phyloP scores from a whole-genome alignment of 2,329 filamentous ascomycete genomes.

The Aspergillus sclerotialis region DNA sequence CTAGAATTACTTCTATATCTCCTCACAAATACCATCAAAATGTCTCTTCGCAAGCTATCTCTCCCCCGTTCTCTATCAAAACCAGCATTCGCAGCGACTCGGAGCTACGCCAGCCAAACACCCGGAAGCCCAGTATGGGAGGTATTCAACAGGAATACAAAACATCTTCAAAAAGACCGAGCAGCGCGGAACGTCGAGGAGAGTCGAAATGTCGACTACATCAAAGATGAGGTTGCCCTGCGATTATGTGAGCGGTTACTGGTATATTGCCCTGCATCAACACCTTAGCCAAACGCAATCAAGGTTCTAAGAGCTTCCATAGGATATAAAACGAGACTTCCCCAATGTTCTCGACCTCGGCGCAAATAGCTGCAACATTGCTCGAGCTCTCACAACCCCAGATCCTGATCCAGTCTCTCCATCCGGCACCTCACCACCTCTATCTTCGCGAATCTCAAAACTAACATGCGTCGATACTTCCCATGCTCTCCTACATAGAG shows the following conservation, averaged over 20 bases:
- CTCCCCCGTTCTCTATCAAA: constrained; percentile 10
- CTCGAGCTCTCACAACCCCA: constrained; percentile 65
- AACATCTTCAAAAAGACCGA: constrained; percentile 87
- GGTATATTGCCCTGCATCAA: constrained; percentile 38
- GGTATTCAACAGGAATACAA: constrained; percentile 82
- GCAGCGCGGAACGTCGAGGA: constrained; percentile 63
- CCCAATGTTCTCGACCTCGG: constrained; percentile 82
- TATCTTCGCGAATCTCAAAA: constrained; percentile 64
- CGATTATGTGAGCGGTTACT: constrained; percentile 80
- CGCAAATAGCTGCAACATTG: constrained; percentile 92
- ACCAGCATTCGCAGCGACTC: constrained; percentile 11
- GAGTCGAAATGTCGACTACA: constrained; percentile 79
- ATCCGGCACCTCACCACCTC: constrained; percentile 39
- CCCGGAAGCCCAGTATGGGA: constrained; percentile 72
- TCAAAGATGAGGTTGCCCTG: constrained; percentile 84
- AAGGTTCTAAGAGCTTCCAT: not conserved
- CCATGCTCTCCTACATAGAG: constrained; percentile 68
- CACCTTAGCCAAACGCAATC: not conserved
- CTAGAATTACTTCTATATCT: not conserved
- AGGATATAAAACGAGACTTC: constrained; percentile 91
- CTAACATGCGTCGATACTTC: constrained; percentile 81
- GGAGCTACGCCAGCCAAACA: constrained; percentile 70
- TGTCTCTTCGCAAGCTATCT: constrained; percentile 18
- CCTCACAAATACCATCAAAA: constrained; percentile 5
- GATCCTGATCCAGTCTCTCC: constrained; percentile 54